phyloP scores from a whole-genome alignment of 108 stramenopile genomes.

The Fragilariopsis cylindrus region DNA sequence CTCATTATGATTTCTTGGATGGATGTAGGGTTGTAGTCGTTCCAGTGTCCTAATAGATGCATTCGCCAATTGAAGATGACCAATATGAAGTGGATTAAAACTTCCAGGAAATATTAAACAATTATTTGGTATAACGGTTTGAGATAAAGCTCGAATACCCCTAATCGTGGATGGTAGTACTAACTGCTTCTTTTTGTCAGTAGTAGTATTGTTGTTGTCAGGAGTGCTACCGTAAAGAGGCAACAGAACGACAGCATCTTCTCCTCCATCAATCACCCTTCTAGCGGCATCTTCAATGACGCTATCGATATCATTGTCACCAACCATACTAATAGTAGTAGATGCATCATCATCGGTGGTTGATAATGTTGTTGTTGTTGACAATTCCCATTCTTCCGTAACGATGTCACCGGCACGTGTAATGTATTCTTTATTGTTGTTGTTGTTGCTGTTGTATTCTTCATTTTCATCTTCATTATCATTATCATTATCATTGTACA shows the following conservation, averaged over 20 bases:
- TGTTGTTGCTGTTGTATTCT: neutral
- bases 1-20: slow-evolving; percentile 13
- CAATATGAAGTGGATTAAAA: slow-evolving; percentile 89
- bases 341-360: neutral
- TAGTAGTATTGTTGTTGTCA: neutral
- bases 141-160: slow-evolving; percentile 23
- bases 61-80: slow-evolving; percentile 73
- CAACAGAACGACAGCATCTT: slow-evolving; percentile 55
- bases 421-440: neutral
- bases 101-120: slow-evolving; percentile 84
- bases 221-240: slow-evolving; percentile 24
- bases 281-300: slow-evolving; percentile 39
- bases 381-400: slow-evolving; percentile 9
- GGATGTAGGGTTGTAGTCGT: slow-evolving; percentile 19
- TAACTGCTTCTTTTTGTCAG: neutral
- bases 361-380: neutral
- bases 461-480: no score
- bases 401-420: slow-evolving; percentile 15
- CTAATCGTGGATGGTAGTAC: neutral
- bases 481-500: neutral
- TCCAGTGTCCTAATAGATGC: slow-evolving; percentile 54
- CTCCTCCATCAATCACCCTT: slow-evolving; percentile 48
- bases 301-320: neutral
- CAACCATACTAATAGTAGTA: neutral
- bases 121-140: slow-evolving; percentile 50